Evolutionary conservation across 2,329 filamentous ascomycete genomes (phyloP), one percentile per base, ranked within the genome.

Genomic region (Coniochaeta hoffmannii): DNA sequence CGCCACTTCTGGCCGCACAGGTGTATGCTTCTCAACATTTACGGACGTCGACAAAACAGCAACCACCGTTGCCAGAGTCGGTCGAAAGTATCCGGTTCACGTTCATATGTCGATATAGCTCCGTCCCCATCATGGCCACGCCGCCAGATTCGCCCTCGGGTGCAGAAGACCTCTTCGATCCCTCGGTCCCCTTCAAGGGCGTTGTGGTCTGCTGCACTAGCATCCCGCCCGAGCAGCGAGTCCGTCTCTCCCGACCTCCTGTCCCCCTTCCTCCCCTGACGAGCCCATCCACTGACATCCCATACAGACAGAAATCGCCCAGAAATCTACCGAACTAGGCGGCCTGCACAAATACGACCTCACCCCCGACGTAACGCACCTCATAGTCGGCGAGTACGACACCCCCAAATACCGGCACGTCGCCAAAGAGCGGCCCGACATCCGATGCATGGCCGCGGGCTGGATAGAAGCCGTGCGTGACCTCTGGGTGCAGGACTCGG

Each of bases 331-430:
- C 60, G 84, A 96, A 67, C 90, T 99, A 77, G 94, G 94, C 61
- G 94, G 92, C 53, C 72, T 81, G 58, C 89, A 96, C 77, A 91
- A 89, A 64, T 88, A 91, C 70, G 92, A 99, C 69, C 83, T 99
- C 46, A 97, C 92, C n/a, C 89, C 89, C 56, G 90, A 97, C 69
- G 90, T 96, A 50, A 97, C 94, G 5, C 94, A 99, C 74, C 84
- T 99, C 50, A 82, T 99, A 60, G 90, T 96, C 59, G 94, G 92
- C 68, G 86, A 89, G 64, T 88, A 90, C 65, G 83, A 93, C 68
- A 97, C 93, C 1, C 84, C 88, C 52, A 99, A 99, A 71, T 99
- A 99, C 73, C 88, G 86, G 69, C 96, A 96, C 76, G 93, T 97
- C 65, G 94, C 93, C 54, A 89, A 87, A 66, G 88, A 93, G 68